phyloP scores from a whole-genome alignment of 495 filamentous ascomycete species.

The Penicillium bialowiezense region DNA sequence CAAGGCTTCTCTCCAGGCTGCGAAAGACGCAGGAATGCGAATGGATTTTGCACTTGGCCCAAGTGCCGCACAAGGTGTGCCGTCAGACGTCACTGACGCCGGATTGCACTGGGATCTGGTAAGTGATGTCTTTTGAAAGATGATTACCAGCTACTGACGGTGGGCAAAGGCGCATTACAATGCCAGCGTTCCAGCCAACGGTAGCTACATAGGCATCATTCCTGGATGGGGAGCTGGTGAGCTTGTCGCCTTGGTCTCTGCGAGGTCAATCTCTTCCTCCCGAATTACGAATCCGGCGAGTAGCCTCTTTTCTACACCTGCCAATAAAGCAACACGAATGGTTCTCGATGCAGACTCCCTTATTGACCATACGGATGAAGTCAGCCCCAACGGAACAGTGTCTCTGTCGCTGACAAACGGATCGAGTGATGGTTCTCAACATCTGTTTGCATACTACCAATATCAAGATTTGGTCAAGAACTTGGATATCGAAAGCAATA shows the following conservation, averaged over 20 bases:
- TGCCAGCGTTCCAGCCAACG: conserved; percentile 19
- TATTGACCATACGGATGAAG: conserved; percentile 11
- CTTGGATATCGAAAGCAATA: conserved; percentile 13
- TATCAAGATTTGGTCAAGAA: conserved; percentile 26
- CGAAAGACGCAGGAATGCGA: conserved; percentile 34
- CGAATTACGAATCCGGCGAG: conserved; percentile 10
- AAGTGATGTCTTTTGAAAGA: conserved; percentile 2
- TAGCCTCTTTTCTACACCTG: conserved; percentile 1
- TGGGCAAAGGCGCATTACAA: conserved; percentile 16
- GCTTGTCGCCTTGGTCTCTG: conserved; percentile 31
- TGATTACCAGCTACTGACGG: background rate
- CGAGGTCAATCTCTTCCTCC: conserved; percentile 17
- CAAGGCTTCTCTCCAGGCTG: conserved; percentile 31
- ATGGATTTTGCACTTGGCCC: conserved; percentile 51
- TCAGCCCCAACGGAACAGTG: conserved; percentile 14
- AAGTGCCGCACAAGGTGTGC: conserved; percentile 49
- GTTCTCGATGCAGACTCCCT: conserved; percentile 15
- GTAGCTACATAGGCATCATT: conserved; percentile 27
- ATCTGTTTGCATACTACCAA: conserved; percentile 40
- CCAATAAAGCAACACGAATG: conserved; percentile 10
- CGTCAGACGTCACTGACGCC: conserved; percentile 26
- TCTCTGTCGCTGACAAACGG: conserved; percentile 7
- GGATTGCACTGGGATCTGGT: conserved; percentile 39
- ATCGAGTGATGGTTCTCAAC: conserved; percentile 7
- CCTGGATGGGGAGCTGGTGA: conserved; percentile 39